phyloP scores from a whole-genome alignment of 2,329 filamentous ascomycete genomes.

The Aspergillus brasiliensis region DNA sequence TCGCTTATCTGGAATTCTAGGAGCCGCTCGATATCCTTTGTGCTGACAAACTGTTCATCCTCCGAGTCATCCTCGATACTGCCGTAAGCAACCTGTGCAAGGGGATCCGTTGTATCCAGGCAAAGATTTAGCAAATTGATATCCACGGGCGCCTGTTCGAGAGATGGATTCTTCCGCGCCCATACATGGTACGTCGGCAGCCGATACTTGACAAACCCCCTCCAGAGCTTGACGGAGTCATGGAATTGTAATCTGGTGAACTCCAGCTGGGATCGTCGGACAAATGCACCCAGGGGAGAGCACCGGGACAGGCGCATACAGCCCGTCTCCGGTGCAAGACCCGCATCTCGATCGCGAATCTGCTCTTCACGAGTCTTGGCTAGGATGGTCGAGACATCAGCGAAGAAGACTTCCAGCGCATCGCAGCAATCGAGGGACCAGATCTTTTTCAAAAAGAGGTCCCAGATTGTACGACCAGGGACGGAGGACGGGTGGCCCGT shows the following conservation, averaged over 20 bases:
- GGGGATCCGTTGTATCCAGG: constrained; percentile 52
- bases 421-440: constrained; percentile 85
- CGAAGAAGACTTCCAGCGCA: constrained; percentile 76
- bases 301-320: constrained; percentile 67
- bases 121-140: constrained; percentile 63
- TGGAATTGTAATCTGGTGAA: constrained; percentile 79
- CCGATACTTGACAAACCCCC: constrained; percentile 76
- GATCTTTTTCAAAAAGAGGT: constrained; percentile 75
- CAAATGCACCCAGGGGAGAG: constrained; percentile 79
- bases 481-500: constrained; percentile 53
- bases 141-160: constrained; percentile 57
- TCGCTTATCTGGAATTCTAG: constrained; percentile 87
- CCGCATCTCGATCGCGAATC: constrained; percentile 57
- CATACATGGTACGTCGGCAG: constrained; percentile 69
- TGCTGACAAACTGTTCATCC: constrained; percentile 60
- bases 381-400: constrained; percentile 59
- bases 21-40: constrained; percentile 76
- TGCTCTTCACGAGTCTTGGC: constrained; percentile 64
- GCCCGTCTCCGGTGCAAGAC: constrained; percentile 51
- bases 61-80: constrained; percentile 46
- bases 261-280: constrained; percentile 75
- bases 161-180: constrained; percentile 55
- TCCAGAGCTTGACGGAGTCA: constrained; percentile 78
- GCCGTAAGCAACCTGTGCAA: constrained; percentile 56
- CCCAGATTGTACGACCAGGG: constrained; percentile 82